Evolutionary conservation across 257 asterid genomes (phyloP).

Genomic region (Solanum bukasovii): DNA sequence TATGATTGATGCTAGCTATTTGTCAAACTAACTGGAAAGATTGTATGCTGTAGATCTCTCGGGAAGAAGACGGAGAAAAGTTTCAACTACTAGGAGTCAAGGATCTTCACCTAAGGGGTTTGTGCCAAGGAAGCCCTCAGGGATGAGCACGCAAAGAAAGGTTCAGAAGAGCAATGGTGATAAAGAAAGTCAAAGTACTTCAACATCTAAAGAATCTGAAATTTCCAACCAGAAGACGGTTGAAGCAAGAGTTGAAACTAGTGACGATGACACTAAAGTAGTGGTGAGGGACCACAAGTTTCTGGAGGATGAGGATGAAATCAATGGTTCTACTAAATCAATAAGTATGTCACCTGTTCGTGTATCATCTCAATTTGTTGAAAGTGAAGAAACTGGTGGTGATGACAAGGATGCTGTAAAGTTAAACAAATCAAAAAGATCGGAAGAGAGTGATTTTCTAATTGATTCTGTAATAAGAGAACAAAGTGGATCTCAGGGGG

Average conservation of each 20-base stretch:
- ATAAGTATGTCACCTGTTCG: slow-evolving; percentile 8
- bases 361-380: slow-evolving; percentile 23
- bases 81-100: slow-evolving; percentile 37
- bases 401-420: slow-evolving; percentile 12
- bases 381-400: slow-evolving; percentile 28
- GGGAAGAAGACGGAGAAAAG: slow-evolving; percentile 48
- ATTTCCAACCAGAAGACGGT: slow-evolving; percentile 17
- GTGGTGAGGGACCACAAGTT: slow-evolving; percentile 12
- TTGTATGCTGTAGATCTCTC: slow-evolving; percentile 51
- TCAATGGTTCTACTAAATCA: slow-evolving; percentile 12
- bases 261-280: slow-evolving; percentile 20
- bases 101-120: slow-evolving; percentile 62
- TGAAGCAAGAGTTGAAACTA: slow-evolving; percentile 21
- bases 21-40: neutral
- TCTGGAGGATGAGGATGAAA: slow-evolving; percentile 29
- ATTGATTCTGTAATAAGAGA: neutral
- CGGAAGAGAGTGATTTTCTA: neutral
- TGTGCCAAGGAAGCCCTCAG: slow-evolving; percentile 48
- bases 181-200: slow-evolving; percentile 27
- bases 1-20: neutral
- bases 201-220: slow-evolving; percentile 27
- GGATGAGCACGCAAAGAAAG: slow-evolving; percentile 48
- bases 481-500: neutral
- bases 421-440: slow-evolving; percentile 10
- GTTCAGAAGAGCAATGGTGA: slow-evolving; percentile 45